Evolutionary conservation across 495 filamentous ascomycete species (phyloP), one percentile per base, ranked within the genome.

Genomic region (Beverwykella pulmonaria): DNA sequence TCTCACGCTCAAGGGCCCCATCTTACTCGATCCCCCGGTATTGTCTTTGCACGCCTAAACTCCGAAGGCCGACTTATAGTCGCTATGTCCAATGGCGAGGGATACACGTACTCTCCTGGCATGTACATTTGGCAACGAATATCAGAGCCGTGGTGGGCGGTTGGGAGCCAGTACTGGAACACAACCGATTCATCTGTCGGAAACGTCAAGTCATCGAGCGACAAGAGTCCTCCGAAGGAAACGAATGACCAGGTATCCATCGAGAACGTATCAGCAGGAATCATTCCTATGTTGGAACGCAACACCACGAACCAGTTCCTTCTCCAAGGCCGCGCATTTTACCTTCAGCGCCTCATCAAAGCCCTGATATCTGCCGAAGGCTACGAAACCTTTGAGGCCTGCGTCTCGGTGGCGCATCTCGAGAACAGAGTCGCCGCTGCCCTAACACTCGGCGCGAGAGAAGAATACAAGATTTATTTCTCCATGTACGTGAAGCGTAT

Each of bases 121-220:
- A 88, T 98, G 87, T 92, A 85, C 71, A 83, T 87, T n/a, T 99
- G 94, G 94, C 93, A 97, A 79, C 87, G 93, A 10, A 81, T 98
- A 14, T 92, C 90, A 3, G 94, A 99, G 77, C 81, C 90, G 0
- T 99, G 94, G 95, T 99, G 95, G 94, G 93, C 94, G 1, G 91
- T 97, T 0, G 93, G 93, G 23, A 93, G 90, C 73, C 94, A 98
- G 75, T 98, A 98, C 75, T 98, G 95, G 94, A 96, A 96, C 77
- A 91, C 90, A n/a, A 92, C 91, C 36, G 93, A 78, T 52, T 71
- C 73, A 2, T 71, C 69, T 5, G 71, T 76, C 27, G 86, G 88
- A 61, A 90, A 92, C 55, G 74, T 95, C 8, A 88, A 92, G 53
- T 85, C 90, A 0, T 87, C 88, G 1, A 53, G 67, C 17, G 67